Conservation (phyloP, 768 basidiomycete genomes). For the Hebeloma cylindrosporum region DNA sequence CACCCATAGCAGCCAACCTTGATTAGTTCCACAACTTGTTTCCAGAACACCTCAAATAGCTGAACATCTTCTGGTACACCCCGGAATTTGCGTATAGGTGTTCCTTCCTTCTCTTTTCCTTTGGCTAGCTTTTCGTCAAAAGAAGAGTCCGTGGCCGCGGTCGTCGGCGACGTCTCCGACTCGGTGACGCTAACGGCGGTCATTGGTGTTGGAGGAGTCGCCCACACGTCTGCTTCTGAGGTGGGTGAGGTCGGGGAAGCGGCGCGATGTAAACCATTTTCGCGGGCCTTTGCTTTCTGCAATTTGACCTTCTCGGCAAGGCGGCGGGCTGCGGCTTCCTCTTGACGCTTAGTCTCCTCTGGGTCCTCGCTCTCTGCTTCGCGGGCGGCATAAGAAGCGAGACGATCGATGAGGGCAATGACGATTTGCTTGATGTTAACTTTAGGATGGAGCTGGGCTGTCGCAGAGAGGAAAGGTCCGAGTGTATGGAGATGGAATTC, state of each 20-base stretch:
- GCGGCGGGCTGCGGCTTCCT: slow-evolving; percentile 88
- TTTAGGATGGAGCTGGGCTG: slow-evolving; percentile 94
- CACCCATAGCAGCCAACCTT: slow-evolving; percentile 55
- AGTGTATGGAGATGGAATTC: slow-evolving; percentile 97
- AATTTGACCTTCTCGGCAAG: slow-evolving; percentile 83
- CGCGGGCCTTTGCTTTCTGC: slow-evolving; percentile 65
- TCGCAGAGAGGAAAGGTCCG: slow-evolving; percentile 94
- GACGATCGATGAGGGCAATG: slow-evolving; percentile 93
- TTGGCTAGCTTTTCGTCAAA: slow-evolving; percentile 36
- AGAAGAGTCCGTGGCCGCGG: slow-evolving; percentile 25
- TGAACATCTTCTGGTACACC: slow-evolving; percentile 95
- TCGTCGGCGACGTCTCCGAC: slow-evolving; percentile 29
- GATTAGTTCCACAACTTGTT: slow-evolving; percentile 96
- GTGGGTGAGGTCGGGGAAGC: slow-evolving; percentile 36
- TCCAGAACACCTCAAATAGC: slow-evolving; percentile 98
- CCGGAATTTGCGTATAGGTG: slow-evolving; percentile 77
- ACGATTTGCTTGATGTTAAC: slow-evolving; percentile 99
- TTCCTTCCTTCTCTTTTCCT: slow-evolving; percentile 61
- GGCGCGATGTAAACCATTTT: slow-evolving; percentile 40
- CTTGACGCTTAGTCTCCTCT: slow-evolving; percentile 89
- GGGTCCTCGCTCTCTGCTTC: slow-evolving; percentile 97
- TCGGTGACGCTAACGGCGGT: slow-evolving; percentile 32
- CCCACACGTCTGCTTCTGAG: slow-evolving; percentile 47
- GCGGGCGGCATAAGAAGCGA: slow-evolving; percentile 94
- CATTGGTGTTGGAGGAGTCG: slow-evolving; percentile 35